Base-by-base conservation (phyloP, 2,329 filamentous ascomycete genomes). In the Pseudonectria buxi region DNA sequence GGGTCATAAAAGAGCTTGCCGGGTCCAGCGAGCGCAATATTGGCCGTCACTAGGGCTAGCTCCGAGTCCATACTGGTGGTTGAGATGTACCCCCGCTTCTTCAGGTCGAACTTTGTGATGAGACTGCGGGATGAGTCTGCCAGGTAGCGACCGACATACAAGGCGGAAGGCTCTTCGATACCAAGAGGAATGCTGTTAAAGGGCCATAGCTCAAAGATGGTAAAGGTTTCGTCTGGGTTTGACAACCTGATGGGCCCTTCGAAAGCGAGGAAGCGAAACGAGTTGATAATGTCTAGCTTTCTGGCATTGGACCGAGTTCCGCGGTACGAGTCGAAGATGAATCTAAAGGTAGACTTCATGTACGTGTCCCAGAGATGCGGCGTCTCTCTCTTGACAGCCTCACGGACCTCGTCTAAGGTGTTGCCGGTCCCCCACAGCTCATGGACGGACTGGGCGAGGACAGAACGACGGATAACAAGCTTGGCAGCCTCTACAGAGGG, bases 41-140 rank as follows among this genome's bases (percentile, higher is more conserved):
- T 98, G 2, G 90, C 92, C 1, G 89, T 95, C 14, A 98, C 68
- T 1, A 98, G 72, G 10, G 88, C 86, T 28, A 98, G 71, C 59
- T 96, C 92, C 0, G 90, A 85, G 57, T 98, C 92, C 92, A 98
- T 96, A 30, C 86, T 92, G 0, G 92, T 98, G 0, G 90, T 96
- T 48, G 84, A 87, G 51, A 98, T 96, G 57, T 98, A 98, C 26
- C 75, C 74, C 18, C 92, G 72, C 62, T 94, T 95, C 69, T 98
- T 98, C 14, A 98, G 71, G 57, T 95, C 88, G 53, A 89, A 94
- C 15, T 74, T 83, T 25, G 75, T 67, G 24, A 86, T 71, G 5
- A 81, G 68, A 35, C 84, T 76, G 29, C 90, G 74, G 3, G 74
- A 75, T 3, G 84, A 81, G 10, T 66, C 65, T 2, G 71, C 81